Evolutionary conservation across 768 basidiomycete genomes (phyloP).

Genomic region (Mrakia frigida): DNA sequence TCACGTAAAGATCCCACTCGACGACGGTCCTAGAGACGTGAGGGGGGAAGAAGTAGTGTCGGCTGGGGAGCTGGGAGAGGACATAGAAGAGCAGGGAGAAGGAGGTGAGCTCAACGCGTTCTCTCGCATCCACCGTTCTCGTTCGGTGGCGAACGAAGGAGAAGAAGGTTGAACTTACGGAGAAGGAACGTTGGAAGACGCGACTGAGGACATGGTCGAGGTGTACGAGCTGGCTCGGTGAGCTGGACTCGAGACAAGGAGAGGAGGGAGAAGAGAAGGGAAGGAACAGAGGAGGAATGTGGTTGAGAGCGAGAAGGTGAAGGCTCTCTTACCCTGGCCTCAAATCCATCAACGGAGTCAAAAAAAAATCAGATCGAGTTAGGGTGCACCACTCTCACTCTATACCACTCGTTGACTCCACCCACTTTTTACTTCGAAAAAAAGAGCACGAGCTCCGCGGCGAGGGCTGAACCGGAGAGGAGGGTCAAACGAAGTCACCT

Average conservation of each 20-base stretch:
- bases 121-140: too few species aligned
- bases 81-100: not conserved
- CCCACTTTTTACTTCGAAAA: too few species aligned
- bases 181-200: not conserved
- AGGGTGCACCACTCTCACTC: too few species aligned
- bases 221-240: not conserved
- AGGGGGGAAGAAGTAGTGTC: not conserved
- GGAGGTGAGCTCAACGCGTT: slow-evolving; percentile 2
- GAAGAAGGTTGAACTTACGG: not conserved
- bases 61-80: not conserved
- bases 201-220: not conserved
- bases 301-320: too few species aligned
- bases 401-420: too few species aligned
- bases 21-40: not conserved
- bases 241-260: not conserved
- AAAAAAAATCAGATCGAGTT: too few species aligned
- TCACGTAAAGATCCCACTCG: not conserved
- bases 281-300: not conserved
- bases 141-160: not conserved
- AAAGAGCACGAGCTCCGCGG: not conserved
- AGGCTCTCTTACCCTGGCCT: too few species aligned
- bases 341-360: too few species aligned
- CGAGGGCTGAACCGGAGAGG: not conserved
- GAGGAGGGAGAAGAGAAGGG: not conserved
- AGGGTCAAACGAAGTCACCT: not conserved